Evolutionary conservation across 306 rosid genomes (phyloP).

Genomic region (Hippophae rhamnoides): DNA sequence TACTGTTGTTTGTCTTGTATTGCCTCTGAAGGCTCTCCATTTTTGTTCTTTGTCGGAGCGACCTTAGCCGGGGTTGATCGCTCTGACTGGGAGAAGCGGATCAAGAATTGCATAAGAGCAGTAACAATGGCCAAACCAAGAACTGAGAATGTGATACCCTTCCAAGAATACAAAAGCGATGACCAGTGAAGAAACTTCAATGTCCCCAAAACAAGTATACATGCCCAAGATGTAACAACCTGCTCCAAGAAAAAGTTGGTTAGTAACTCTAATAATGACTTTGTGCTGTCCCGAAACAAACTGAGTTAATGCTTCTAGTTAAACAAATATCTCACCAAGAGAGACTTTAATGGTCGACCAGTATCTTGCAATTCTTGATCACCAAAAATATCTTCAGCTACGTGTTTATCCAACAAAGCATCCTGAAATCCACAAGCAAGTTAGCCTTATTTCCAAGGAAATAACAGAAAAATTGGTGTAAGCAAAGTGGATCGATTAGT

Average conservation of each 20-base stretch:
- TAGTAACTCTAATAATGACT: not conserved
- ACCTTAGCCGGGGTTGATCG: slow-evolving; percentile 72
- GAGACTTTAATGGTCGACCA: slow-evolving; percentile 51
- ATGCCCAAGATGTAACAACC: slow-evolving; percentile 69
- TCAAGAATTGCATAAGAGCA: slow-evolving; percentile 69
- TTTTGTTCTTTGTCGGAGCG: slow-evolving; percentile 40
- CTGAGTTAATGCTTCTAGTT: not conserved
- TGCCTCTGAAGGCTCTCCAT: slow-evolving; percentile 20
- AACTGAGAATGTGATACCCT: slow-evolving; percentile 66
- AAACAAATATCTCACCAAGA: slow-evolving; percentile 1
- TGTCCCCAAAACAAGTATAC: slow-evolving; percentile 46
- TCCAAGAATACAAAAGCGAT: slow-evolving; percentile 64
- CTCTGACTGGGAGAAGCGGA: slow-evolving; percentile 84
- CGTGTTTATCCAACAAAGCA: slow-evolving; percentile 70
- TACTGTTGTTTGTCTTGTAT: slow-evolving; percentile 42
- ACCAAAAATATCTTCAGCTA: slow-evolving; percentile 57
- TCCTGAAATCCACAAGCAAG: slow-evolving; percentile 38
- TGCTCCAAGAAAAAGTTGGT: slow-evolving; percentile 25
- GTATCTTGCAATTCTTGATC: slow-evolving; percentile 49
- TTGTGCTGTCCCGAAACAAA: not conserved
- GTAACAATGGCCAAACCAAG: slow-evolving; percentile 53
- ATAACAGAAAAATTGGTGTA: not conserved
- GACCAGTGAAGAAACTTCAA: slow-evolving; percentile 64
- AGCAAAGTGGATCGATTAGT: slow-evolving; percentile 7
- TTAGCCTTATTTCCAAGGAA: not conserved